Evolutionary conservation across 169 alveolate species (phyloP), one percentile per base, ranked within the genome.

Genomic region (Eimeria maxima): DNA sequence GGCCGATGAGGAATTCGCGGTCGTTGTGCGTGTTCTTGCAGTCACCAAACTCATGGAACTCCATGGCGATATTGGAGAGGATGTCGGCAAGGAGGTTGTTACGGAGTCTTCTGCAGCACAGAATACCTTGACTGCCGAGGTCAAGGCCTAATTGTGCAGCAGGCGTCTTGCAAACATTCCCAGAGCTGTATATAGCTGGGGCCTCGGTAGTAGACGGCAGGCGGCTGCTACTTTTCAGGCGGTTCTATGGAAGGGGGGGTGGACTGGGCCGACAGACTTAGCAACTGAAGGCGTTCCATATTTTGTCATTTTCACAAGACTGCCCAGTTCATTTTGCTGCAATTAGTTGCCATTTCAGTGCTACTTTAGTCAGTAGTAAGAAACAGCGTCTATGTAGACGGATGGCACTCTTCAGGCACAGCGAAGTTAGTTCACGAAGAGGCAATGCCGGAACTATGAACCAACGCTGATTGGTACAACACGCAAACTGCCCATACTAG

Each of bases 1-100:
- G 73, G 38, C 1, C 22, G 2, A 22, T 33, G 8, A 16, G 47
- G 47, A 16, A 47, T 13, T 10, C 11, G 78, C n/a, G 14, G 0
- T 29, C 47, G 0, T 74, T 45, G 55, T 38, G 81, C 47, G 90
- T 33, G 33, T 7, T 57, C 45, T 20, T 71, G 44, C 92, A 95
- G 96, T 95, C 29, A 88, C 96, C 44, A 95, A 95, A 86, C 92
- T 95, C 74, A 95, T 95, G 96, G 96, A 95, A 60, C 95, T 95
- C 6, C 96, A 95, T 60, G 96, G 95, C 47, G 96, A 95, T 14
- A 38, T 74, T 8, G 44, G 87, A 27, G 96, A 95, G 44, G 96
- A 95, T 38, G 95, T 89, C 42, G 96, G 96, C 45, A 89, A 86
- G 95, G 80, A 87, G 87, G 95, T 95, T 53, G 93, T 38, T 13